Conservation (phyloP, 2,329 filamentous ascomycete genomes). For the Dryadomyces quercus-mongolicae region DNA sequence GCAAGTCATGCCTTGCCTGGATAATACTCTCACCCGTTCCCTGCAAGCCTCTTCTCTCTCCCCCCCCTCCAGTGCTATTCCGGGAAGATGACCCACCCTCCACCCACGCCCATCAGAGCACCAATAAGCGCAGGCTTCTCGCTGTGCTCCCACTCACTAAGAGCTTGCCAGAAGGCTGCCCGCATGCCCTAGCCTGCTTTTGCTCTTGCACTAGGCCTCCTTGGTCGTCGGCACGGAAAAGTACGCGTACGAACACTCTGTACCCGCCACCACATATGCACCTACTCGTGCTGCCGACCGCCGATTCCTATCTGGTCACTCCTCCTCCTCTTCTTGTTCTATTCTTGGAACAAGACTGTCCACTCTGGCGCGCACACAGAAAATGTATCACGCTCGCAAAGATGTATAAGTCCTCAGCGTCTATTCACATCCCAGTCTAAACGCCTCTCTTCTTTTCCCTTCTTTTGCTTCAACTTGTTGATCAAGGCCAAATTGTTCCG, state of each 20-base stretch:
- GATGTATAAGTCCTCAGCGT: constrained; percentile 40
- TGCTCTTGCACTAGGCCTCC: neutral
- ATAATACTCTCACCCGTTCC: neutral
- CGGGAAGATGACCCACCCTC: neutral
- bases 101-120: neutral
- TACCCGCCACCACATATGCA: neutral
- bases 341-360: neutral
- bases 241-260: neutral
- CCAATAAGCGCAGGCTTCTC: neutral
- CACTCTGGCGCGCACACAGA: neutral
- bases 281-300: neutral
- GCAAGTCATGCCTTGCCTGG: neutral
- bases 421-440: neutral
- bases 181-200: neutral
- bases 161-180: neutral
- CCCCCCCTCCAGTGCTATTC: neutral
- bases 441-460: neutral
- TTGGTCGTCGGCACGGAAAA: neutral
- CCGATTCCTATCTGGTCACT: no score
- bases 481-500: constrained; percentile 14
- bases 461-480: constrained; percentile 14
- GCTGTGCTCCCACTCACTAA: neutral
- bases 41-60: neutral
- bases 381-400: neutral
- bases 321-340: neutral